A percentile compares a stretch with the other conserved stretches of the same genome.
Evolutionary conservation across 805 yeast genomes (phyloP).

Genomic region (Candida ipomoeae): DNA sequence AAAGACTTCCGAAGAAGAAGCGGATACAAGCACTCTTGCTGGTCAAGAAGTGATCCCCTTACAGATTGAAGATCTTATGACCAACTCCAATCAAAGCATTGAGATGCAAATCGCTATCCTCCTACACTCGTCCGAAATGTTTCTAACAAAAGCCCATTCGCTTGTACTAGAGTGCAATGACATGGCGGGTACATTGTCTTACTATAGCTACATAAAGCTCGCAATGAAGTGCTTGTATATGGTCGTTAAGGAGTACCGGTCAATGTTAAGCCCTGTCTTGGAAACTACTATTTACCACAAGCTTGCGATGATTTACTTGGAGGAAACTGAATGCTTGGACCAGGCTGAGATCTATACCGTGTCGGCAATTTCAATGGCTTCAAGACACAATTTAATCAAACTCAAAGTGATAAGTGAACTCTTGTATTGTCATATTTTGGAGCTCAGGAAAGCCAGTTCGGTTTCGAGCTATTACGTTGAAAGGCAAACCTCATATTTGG

Average conservation of each 20-base stretch:
- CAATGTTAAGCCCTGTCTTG: slow-evolving; percentile 24
- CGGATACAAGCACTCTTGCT: background rate
- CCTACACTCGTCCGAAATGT: slow-evolving; percentile 9
- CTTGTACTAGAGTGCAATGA: slow-evolving; percentile 13
- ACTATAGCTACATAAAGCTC: slow-evolving; percentile 11
- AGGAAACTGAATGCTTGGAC: slow-evolving; percentile 40
- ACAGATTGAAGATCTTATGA: background rate
- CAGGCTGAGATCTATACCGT: slow-evolving; percentile 39
- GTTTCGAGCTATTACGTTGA: slow-evolving; percentile 8
- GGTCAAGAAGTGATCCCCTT: background rate
- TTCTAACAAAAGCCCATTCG: slow-evolving; percentile 13
- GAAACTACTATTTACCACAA: slow-evolving; percentile 33
- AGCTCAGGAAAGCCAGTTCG: slow-evolving; percentile 12
- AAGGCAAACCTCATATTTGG: slow-evolving; percentile 4
- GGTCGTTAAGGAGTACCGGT: slow-evolving; percentile 28
- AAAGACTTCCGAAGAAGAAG: background rate
- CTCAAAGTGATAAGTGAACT: slow-evolving; percentile 31
- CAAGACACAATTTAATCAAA: slow-evolving; percentile 20
- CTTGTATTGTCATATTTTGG: slow-evolving; percentile 36
- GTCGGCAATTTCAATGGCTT: slow-evolving; percentile 27
- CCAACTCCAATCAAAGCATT: background rate
- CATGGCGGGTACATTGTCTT: slow-evolving; percentile 8
- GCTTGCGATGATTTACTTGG: slow-evolving; percentile 33
- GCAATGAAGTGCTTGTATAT: slow-evolving; percentile 14
- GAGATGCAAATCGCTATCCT: slow-evolving; percentile 10